phyloP scores from a whole-genome alignment of 2,329 filamentous ascomycete species.

The Samsoniella hepiali region DNA sequence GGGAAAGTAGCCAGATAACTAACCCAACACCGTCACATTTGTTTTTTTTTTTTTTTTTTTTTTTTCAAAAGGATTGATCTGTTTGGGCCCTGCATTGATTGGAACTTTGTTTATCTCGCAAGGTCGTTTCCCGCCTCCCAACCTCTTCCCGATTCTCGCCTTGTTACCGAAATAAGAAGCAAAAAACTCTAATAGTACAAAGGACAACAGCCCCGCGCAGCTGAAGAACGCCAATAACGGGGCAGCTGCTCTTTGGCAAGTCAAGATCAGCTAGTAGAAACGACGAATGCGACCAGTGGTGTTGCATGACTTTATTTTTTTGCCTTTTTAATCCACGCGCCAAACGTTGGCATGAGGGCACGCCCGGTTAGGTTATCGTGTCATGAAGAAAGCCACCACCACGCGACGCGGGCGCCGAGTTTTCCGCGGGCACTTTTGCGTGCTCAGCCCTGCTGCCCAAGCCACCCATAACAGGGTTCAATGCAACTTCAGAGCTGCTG shows the following conservation, averaged over 20 bases:
- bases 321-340: too few species aligned
- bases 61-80: not conserved
- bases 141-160: not conserved
- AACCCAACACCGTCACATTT: not conserved
- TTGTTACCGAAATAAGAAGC: not conserved
- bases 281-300: not conserved
- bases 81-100: not conserved
- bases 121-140: not conserved
- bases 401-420: not conserved
- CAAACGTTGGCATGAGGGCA: too few species aligned
- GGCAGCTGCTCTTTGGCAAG: not conserved
- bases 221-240: not conserved
- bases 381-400: too few species aligned
- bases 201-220: constrained; percentile 2
- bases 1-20: not conserved
- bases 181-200: not conserved
- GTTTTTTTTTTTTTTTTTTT: too few species aligned
- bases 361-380: too few species aligned
- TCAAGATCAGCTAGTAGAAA: not conserved
- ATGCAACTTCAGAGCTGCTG: not conserved
- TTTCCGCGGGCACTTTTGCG: not conserved
- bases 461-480: not conserved
- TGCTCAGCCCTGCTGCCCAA: constrained; percentile 4
- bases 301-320: not conserved
- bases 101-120: not conserved